These are phyloP conservation scores for Hansfordia pulvinata DNA, from an alignment of 2,329 filamentous ascomycete genomes.

Conservation along the genomic window DNA sequence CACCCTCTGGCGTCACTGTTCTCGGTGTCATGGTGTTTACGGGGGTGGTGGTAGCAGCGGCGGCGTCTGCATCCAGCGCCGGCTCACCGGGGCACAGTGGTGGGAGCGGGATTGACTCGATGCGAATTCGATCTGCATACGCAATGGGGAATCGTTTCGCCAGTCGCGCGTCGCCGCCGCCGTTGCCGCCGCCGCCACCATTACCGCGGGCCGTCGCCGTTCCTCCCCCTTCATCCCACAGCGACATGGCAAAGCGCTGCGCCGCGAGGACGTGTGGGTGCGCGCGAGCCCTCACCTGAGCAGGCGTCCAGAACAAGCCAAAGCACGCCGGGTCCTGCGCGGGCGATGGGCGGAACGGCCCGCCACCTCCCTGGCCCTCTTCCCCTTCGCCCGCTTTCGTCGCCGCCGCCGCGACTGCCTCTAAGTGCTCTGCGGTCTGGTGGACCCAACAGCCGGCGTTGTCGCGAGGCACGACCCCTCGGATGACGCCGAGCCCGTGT, in stretches of 20 bases:
- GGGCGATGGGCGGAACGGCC: conserved; percentile 41
- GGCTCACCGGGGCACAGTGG: conserved; percentile 18
- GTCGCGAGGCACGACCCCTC: conserved; percentile 44
- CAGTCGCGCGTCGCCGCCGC: conserved; percentile 37
- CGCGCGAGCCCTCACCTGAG: conserved; percentile 53
- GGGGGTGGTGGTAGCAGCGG: conserved; percentile 11
- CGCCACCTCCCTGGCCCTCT: too few relatives aligned
- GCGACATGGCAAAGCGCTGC: conserved; percentile 51
- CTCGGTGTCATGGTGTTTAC: conserved; percentile 16
- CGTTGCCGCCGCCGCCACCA: too few relatives aligned
- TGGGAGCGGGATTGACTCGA: conserved; percentile 47
- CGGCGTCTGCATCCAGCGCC: conserved; percentile 13
- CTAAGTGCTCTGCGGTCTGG: conserved; percentile 45
- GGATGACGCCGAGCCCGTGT: conserved; percentile 51
- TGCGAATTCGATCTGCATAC: conserved; percentile 57
- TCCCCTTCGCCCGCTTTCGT: conserved; percentile 28
- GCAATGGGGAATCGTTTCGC: conserved; percentile 48
- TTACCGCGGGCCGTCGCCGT: too few relatives aligned
- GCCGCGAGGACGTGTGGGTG: conserved; percentile 49
- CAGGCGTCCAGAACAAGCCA: conserved; percentile 62
- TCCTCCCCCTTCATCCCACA: too few relatives aligned
- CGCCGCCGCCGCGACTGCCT: too few relatives aligned
- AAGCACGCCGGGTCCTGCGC: conserved; percentile 54
- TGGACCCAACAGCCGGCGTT: conserved; percentile 45
- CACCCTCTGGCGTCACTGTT: too few relatives aligned